Base-by-base conservation (phyloP, 495 filamentous ascomycete genomes). In the Emericellopsis terricola region DNA sequence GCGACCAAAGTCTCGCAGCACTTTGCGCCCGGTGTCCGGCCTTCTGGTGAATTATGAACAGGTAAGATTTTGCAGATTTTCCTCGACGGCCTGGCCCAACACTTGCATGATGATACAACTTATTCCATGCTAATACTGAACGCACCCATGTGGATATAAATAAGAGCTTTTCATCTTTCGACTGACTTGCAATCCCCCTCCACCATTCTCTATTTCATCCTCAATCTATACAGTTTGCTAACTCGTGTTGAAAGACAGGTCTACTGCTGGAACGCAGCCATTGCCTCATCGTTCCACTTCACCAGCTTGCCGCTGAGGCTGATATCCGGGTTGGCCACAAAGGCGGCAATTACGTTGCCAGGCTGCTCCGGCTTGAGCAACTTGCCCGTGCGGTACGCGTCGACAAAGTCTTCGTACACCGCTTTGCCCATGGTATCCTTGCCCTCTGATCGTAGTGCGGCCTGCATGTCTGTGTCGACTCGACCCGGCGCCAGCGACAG, bases 91-190 rank as follows among this genome's bases (percentile, higher is more conserved):
- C n/a, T n/a, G n/a, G n/a, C n/a, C n/a, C n/a, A n/a, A n/a, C n/a
- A n/a, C n/a, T 34, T 35, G 33, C 8, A 36, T 52, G 53, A 54
- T 52, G 52, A 45, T 38, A 28, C 38, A 63, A 60, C 53, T 65
- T 65, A 71, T 79, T 84, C 78, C 80, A 85, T 86, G 81, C 81
- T 86, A 86, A 84, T 64, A 57, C 82, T 73, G 80, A 92, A 78
- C 71, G 57, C 50, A 60, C 52, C 49, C 59, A 69, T 65, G 74
- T 85, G 74, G 74, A 80, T 71, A 64, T 59, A 55, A 63, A 65
- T 68, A 71, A 62, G 77, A 71, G 59, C 77, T 89, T 91, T 91
- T 91, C 83, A 89, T 87, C 82, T 89, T 86, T 89, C 82, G 68
- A 62, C 83, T 92, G 83, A 92, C 27, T 29, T 53, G 58, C 54